phyloP scores from a whole-genome alignment of 352 stramenopile genomes.

The Phytophthora cajani region DNA sequence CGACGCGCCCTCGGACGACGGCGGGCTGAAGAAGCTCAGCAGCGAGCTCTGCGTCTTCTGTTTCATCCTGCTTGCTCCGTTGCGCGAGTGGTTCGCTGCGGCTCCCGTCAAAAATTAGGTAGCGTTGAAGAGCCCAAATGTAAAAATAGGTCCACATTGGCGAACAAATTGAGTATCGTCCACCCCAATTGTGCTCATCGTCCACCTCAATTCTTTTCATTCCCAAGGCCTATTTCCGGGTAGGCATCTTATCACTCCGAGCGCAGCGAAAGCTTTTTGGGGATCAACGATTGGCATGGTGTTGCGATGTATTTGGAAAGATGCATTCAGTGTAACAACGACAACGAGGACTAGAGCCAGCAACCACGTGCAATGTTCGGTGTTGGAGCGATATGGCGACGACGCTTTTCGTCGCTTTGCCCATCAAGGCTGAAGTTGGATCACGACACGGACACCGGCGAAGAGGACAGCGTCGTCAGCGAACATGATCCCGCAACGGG shows the following conservation, averaged over 20 bases:
- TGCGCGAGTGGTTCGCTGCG: not conserved
- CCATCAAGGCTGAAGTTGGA: conserved; percentile 15
- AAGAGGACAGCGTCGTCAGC: conserved; percentile 30
- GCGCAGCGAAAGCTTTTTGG: conserved; percentile 14
- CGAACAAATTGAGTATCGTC: not conserved
- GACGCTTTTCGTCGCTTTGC: conserved; percentile 5
- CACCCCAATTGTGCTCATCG: not conserved
- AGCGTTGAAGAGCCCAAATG: not conserved
- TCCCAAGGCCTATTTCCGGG: conserved; percentile 22
- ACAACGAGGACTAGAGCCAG: conserved; percentile 3
- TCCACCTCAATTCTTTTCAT: not conserved
- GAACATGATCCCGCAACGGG: conserved; percentile 24
- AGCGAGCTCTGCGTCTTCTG: conserved; percentile 76
- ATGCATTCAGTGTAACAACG: conserved; percentile 21
- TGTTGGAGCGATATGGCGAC: conserved; percentile 13
- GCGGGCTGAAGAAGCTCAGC: conserved; percentile 88
- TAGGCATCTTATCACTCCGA: conserved; percentile 7
- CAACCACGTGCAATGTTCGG: conserved; percentile 14
- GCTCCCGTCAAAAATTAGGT: conserved; percentile 33
- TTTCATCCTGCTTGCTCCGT: conserved; percentile 32
- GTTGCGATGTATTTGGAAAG: conserved; percentile 23
- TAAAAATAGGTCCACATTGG: not conserved
- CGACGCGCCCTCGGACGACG: conserved; percentile 40
- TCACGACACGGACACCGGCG: conserved; percentile 23
- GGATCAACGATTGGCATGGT: not conserved